Conservation (phyloP, 31 red algal genomes). For the Endocladia muricata region DNA sequence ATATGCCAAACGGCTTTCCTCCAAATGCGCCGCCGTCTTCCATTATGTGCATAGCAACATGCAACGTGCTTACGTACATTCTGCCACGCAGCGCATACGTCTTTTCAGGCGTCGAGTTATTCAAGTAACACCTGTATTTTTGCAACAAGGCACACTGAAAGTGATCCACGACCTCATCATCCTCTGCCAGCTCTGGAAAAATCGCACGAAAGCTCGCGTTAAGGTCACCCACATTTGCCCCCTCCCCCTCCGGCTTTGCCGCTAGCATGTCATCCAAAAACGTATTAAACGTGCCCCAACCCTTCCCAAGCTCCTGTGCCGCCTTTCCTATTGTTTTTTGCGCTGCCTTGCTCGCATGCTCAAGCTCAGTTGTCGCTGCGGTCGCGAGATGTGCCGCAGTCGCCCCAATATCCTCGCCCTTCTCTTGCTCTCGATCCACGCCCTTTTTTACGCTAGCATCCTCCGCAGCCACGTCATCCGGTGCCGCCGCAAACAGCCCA, state of each 20-base stretch:
- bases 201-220: constrained; percentile 11
- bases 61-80: constrained; percentile 42
- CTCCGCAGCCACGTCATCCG: background rate
- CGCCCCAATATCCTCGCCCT: constrained; percentile 7
- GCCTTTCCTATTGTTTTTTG: constrained; percentile 64
- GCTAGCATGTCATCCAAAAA: constrained; percentile 38
- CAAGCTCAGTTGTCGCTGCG: constrained; percentile 44
- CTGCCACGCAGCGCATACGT: constrained; percentile 34
- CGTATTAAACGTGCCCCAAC: constrained; percentile 72
- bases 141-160: constrained; percentile 62
- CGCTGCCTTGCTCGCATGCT: constrained; percentile 48
- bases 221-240: background rate
- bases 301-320: constrained; percentile 54
- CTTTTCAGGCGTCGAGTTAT: constrained; percentile 68
- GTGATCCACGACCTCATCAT: constrained; percentile 65
- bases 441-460: too few species aligned
- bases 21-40: constrained; percentile 42
- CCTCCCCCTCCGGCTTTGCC: constrained; percentile 4
- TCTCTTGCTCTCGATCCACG: background rate
- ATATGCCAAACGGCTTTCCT: constrained; percentile 33
- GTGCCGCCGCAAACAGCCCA: background rate
- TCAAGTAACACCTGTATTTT: constrained; percentile 76
- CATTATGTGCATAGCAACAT: constrained; percentile 53
- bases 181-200: constrained; percentile 53
- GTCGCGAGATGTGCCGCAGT: constrained; percentile 55